Base-by-base conservation (phyloP, 345 rosid species). In the Lumnitzera littorea region DNA sequence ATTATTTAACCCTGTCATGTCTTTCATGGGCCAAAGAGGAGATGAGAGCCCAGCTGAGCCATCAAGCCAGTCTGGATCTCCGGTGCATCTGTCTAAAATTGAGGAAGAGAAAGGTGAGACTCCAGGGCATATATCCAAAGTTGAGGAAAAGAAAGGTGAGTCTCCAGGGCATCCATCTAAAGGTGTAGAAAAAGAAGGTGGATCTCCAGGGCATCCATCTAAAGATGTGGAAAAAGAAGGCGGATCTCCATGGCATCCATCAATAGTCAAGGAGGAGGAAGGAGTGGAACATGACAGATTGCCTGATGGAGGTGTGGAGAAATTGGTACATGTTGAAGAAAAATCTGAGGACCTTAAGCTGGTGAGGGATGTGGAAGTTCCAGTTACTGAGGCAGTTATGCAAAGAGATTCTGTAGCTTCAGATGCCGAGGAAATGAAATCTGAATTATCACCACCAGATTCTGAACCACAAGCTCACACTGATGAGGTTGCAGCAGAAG, bases 21-120 rank as follows among this genome's bases (percentile, higher is more conserved):
- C 91, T 65, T 84, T 89, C 76, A 81, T 82, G 81, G 96, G 97
- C 58, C 82, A 84, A 36, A 80, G 65, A 66, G 69, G 74, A 59
- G 96, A 78, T 69, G 97, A 81, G 41, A 64, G 55, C 52, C 57
- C 46, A n/a, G 74, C 46, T 15, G 78, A 67, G 20, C 63, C 83
- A 58, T 68, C 74, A 2, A 69, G 53, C 60, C 66, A 74, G 63
- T 62, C 79, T 61, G 76, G 48, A 60, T 79, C 78, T 60, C 71
- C 73, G 11, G 70, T 66, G 55, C 57, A 63, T 69, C 65, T 65
- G 24, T 64, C 75, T 23, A 58, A 62, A 58, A 68, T 31, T 23
- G 82, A 78, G 70, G 81, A 60, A 55, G 57, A 74, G 60, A 77
- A 67, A 68, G 60, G 57, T 48, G 80, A 80, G 72, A 53, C 14